Evolutionary conservation across 495 filamentous ascomycete genomes (phyloP).

Genomic region (Trypethelium eluteriae): DNA sequence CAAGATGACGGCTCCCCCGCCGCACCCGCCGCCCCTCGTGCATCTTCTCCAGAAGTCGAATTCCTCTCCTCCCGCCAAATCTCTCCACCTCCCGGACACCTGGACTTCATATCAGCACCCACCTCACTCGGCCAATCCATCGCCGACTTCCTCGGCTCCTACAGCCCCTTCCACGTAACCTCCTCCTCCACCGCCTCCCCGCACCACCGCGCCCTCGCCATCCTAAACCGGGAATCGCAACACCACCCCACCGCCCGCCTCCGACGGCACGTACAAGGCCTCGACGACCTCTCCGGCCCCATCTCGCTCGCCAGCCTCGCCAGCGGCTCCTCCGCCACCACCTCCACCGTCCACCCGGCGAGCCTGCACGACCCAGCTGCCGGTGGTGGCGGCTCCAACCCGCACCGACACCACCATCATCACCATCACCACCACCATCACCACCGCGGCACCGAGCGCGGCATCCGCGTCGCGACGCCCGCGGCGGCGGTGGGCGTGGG

Average conservation of each 20-base stretch:
- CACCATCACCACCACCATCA: slow-evolving; percentile 13
- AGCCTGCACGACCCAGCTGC: not conserved
- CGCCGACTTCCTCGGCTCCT: too few relatives aligned
- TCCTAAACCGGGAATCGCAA: not conserved
- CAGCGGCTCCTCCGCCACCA: not conserved
- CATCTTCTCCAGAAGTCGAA: slow-evolving; percentile 9
- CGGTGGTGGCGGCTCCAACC: not conserved
- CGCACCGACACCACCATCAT: slow-evolving; percentile 8
- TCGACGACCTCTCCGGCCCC: not conserved
- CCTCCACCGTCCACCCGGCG: too few relatives aligned
- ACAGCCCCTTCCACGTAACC: not conserved
- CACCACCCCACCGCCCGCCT: slow-evolving; percentile 10
- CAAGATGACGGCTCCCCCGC: slow-evolving; percentile 15
- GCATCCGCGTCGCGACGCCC: not conserved
- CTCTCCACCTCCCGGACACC: not conserved
- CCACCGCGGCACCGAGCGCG: not conserved
- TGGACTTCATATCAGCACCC: not conserved
- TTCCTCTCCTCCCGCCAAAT: slow-evolving; percentile 8
- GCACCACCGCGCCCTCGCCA: not conserved
- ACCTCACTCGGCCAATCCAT: not conserved
- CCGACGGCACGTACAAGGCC: not conserved
- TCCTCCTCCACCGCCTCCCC: not conserved
- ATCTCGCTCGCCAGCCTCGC: not conserved
- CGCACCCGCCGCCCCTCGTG: not conserved
- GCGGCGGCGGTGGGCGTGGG: not conserved